A percentile compares a stretch with the other conserved stretches of the same genome.
Evolutionary conservation across 2,329 filamentous ascomycete genomes (phyloP).

Genomic region (Berkeleyomyces rouxiae): DNA sequence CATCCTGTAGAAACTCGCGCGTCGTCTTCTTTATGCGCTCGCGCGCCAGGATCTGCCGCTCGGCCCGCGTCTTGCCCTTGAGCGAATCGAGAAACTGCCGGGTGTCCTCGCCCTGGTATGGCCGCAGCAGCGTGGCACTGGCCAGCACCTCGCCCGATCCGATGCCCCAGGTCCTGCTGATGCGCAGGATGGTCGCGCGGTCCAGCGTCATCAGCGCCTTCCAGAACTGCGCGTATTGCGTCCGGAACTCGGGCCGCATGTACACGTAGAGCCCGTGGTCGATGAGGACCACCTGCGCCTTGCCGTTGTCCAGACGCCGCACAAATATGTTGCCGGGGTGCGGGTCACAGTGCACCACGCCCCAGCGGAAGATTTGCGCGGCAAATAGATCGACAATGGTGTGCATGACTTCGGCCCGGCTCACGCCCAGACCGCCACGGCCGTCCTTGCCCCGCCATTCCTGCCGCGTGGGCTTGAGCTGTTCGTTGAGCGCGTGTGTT

Average conservation of each 20-base stretch:
- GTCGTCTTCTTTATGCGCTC: slow-evolving; percentile 56
- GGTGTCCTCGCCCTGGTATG: slow-evolving; percentile 72
- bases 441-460: slow-evolving; percentile 58
- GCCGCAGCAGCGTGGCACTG: slow-evolving; percentile 72
- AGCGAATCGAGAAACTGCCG: slow-evolving; percentile 48
- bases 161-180: slow-evolving; percentile 73
- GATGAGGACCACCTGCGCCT: slow-evolving; percentile 80
- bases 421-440: slow-evolving; percentile 69
- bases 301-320: slow-evolving; percentile 64
- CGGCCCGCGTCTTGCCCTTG: slow-evolving; percentile 41
- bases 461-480: slow-evolving; percentile 63
- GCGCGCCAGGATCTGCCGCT: slow-evolving; percentile 83
- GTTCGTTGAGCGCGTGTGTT: slow-evolving; percentile 36
- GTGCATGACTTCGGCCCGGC: slow-evolving; percentile 76
- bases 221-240: slow-evolving; percentile 83
- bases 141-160: slow-evolving; percentile 75
- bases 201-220: slow-evolving; percentile 88
- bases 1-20: slow-evolving; percentile 58
- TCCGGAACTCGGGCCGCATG: slow-evolving; percentile 68
- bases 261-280: slow-evolving; percentile 94
- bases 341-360: slow-evolving; percentile 86
- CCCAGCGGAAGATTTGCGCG: slow-evolving; percentile 97
- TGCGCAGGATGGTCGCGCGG: slow-evolving; percentile 56
- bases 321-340: slow-evolving; percentile 97
- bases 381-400: slow-evolving; percentile 93